Percentiles rank a stretch among this genome's conserved stretches.
phyloP scores from a whole-genome alignment of 1,139 yeast species.

The Hansenula anomala region DNA sequence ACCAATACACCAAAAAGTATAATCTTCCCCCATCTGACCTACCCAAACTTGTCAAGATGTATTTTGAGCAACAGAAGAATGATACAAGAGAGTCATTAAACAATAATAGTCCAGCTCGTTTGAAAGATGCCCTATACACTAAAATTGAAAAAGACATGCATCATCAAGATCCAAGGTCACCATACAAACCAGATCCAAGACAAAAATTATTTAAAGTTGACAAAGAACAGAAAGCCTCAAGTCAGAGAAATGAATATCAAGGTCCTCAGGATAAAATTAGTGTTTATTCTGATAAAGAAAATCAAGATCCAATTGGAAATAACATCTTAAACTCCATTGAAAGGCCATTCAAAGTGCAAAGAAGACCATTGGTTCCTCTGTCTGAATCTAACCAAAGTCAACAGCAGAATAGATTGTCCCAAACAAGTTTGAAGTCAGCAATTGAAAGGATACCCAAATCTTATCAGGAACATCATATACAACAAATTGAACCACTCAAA shows the following conservation, averaged over 20 bases:
- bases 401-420: constrained; percentile 1
- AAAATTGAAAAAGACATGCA: constrained; percentile 13
- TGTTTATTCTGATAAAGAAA: constrained; percentile 1
- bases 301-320: neutral
- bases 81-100: constrained; percentile 25
- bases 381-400: constrained; percentile 4
- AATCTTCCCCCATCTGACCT: constrained; percentile 30
- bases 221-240: constrained; percentile 8
- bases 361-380: neutral
- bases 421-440: constrained; percentile 4
- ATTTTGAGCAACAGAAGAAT: constrained; percentile 30
- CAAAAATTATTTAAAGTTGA: neutral
- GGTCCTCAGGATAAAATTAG: neutral
- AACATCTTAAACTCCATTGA: neutral
- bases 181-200: constrained; percentile 2
- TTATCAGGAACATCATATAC: constrained; percentile 13
- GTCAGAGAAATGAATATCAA: neutral
- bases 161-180: neutral
- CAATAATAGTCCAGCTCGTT: constrained; percentile 21
- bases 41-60: constrained; percentile 29
- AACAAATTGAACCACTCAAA: constrained; percentile 18
- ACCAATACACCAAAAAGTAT: constrained; percentile 30
- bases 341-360: neutral
- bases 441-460: constrained; percentile 6
- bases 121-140: constrained; percentile 17